Conservation (phyloP, 2,329 filamentous ascomycete species). For the Exophiala bonariae region DNA sequence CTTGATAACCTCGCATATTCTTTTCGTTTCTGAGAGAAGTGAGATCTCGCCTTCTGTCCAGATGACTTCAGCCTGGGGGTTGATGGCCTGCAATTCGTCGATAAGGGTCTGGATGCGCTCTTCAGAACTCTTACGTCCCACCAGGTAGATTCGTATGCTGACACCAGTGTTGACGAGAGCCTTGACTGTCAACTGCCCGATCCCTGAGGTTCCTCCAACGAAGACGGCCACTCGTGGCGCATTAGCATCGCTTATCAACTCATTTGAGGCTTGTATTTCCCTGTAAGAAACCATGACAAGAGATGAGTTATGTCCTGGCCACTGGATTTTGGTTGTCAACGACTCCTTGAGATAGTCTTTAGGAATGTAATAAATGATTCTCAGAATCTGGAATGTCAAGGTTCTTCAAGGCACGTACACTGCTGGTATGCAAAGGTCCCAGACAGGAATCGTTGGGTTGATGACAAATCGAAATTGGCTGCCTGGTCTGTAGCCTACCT, state of each 20-base stretch:
- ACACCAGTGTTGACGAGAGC: constrained; percentile 39
- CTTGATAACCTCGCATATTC: constrained; percentile 42
- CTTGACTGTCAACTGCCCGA: constrained; percentile 43
- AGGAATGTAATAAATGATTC: no score
- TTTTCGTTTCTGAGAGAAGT: constrained; percentile 45
- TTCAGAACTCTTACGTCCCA: constrained; percentile 43
- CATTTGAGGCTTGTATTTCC: constrained; percentile 41
- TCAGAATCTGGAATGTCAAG: no score
- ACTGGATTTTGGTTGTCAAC: no score
- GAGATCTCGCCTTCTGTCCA: constrained; percentile 47
- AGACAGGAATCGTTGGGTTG: no score
- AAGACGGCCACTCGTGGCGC: constrained; percentile 44
- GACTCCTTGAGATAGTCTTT: no score
- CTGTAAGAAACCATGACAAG: constrained; percentile 38
- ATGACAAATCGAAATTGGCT: no score
- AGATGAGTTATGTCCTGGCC: neutral
- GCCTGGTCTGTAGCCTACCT: no score
- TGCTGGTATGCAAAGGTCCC: no score
- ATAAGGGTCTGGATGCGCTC: constrained; percentile 36
- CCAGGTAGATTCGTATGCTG: constrained; percentile 42
- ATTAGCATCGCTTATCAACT: constrained; percentile 39
- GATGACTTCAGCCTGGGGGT: constrained; percentile 43
- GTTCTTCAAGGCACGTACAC: no score
- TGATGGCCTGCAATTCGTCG: constrained; percentile 36
- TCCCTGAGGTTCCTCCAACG: constrained; percentile 49